Percentiles rank a stretch among this genome's conserved stretches.
Evolutionary conservation across 192 early-diverging fungal species (phyloP).

Genomic region (Coemansia sp.): DNA sequence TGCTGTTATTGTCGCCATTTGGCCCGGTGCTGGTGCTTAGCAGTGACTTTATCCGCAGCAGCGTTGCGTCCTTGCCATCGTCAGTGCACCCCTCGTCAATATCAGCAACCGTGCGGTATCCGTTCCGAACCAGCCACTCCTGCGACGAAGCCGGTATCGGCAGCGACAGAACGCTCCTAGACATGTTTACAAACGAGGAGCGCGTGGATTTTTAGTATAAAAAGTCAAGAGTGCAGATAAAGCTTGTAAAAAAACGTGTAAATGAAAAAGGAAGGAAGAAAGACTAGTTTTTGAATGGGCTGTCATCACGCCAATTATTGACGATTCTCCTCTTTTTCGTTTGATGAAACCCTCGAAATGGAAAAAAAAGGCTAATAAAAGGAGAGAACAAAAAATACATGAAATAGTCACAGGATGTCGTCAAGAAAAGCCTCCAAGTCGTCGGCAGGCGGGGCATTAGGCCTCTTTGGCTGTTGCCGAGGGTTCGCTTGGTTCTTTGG

Average conservation of each 20-base stretch:
- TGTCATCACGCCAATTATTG: background rate
- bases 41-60: constrained; percentile 15
- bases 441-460: constrained; percentile 11
- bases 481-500: background rate
- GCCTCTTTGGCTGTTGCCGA: constrained; percentile 1
- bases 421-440: constrained; percentile 49
- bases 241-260: background rate
- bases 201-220: background rate
- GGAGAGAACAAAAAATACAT: no score
- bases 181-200: constrained; percentile 1
- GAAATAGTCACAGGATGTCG: constrained; percentile 24
- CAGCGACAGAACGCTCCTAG: constrained; percentile 25
- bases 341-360: background rate
- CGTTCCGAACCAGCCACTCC: constrained; percentile 18
- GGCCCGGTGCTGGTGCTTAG: background rate
- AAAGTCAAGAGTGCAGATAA: background rate
- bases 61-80: constrained; percentile 7
- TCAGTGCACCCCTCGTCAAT: constrained; percentile 15
- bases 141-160: constrained; percentile 10
- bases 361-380: background rate
- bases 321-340: background rate
- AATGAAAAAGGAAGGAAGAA: background rate
- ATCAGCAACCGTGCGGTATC: constrained; percentile 24
- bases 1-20: background rate
- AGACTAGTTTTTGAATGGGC: background rate